A percentile compares a stretch with the other conserved stretches of the same genome.
Conservation (phyloP, 257 asterid species). For the Datura wrightii region DNA sequence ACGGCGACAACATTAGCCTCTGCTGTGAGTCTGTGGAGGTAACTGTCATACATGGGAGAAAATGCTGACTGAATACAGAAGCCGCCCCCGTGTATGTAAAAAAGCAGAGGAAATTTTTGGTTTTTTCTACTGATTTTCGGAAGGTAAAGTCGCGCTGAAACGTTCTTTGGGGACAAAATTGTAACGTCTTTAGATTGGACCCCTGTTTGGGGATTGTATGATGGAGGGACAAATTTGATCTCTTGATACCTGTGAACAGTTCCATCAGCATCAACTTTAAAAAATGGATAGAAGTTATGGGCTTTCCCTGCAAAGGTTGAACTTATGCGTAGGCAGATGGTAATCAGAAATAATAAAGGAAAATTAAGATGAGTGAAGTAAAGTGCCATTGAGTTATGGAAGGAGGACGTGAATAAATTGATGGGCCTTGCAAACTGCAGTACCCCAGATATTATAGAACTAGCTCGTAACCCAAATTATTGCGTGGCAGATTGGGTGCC, state of each 20-base stretch:
- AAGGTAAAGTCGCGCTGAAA: conserved; percentile 65
- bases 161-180: conserved; percentile 49
- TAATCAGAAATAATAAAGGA: not conserved
- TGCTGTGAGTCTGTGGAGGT: conserved; percentile 49
- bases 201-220: conserved; percentile 52
- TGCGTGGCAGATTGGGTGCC: not conserved
- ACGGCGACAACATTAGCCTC: conserved; percentile 58
- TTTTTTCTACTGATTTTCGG: conserved; percentile 43
- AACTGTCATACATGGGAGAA: conserved; percentile 54
- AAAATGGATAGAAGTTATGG: not conserved
- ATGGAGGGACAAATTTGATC: conserved; percentile 50
- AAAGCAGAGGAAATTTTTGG: conserved; percentile 58
- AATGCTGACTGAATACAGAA: conserved; percentile 65
- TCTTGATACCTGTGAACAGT: conserved; percentile 42
- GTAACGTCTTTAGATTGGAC: conserved; percentile 61
- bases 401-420: not conserved
- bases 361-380: not conserved
- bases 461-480: not conserved
- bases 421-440: not conserved
- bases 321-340: not conserved
- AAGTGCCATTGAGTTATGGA: not conserved
- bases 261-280: conserved; percentile 47
- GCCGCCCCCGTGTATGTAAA: conserved; percentile 89
- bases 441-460: not conserved
- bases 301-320: not conserved